Evolutionary conservation across 139 green algal species (phyloP).

Genomic region (Micractinium conductrix): DNA sequence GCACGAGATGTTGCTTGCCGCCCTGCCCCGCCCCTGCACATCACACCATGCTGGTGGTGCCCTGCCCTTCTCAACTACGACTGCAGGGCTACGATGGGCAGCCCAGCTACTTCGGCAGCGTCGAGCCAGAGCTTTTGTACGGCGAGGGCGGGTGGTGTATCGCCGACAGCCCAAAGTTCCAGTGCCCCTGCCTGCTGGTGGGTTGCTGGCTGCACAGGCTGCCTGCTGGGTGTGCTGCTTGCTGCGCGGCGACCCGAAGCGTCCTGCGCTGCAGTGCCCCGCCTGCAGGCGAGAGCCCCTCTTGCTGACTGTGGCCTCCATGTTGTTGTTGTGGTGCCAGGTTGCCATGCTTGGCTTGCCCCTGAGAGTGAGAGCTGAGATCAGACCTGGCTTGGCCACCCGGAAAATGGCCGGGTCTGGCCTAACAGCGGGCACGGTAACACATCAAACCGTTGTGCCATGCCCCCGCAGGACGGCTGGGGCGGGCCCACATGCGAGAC

Average conservation of each 20-base stretch:
- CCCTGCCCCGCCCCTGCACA: not conserved
- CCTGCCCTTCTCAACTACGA: not conserved
- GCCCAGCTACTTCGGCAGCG: conserved; percentile 28
- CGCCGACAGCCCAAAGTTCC: not conserved
- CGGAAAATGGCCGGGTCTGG: too few relatives aligned
- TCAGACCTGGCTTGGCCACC: not conserved
- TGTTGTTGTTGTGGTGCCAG: not conserved
- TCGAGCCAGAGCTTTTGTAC: conserved; percentile 44
- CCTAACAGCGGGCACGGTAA: too few relatives aligned
- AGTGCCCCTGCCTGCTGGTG: conserved; percentile 9
- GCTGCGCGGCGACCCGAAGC: too few relatives aligned
- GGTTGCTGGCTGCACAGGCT: not conserved
- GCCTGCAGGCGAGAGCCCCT: too few relatives aligned
- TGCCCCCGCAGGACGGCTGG: conserved; percentile 44
- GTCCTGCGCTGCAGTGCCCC: too few relatives aligned
- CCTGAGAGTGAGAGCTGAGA: not conserved
- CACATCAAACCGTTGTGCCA: too few relatives aligned
- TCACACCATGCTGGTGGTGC: not conserved
- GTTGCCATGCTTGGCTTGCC: not conserved
- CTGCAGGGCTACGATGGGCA: not conserved
- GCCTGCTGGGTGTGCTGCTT: not conserved
- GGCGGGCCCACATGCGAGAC: conserved; percentile 50
- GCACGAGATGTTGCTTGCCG: too few relatives aligned
- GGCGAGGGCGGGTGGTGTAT: conserved; percentile 61
- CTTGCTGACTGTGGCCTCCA: not conserved